Conservation (phyloP, 768 basidiomycete genomes). For the Candolleomyces efflorescens region DNA sequence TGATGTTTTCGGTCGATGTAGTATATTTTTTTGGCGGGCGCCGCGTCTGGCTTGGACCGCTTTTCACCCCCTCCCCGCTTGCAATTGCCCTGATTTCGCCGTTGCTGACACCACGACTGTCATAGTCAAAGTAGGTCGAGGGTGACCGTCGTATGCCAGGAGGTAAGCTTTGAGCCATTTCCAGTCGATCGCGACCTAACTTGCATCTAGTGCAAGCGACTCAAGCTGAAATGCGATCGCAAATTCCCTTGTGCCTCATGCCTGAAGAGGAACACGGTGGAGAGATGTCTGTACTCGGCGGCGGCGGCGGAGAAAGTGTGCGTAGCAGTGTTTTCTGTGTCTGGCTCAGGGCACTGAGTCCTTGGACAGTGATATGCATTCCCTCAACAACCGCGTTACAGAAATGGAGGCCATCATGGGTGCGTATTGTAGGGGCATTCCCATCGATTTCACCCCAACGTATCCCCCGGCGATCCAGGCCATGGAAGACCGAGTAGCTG, state of each 20-base stretch:
- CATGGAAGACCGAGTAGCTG: background rate
- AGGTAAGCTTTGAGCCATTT: conserved; percentile 7
- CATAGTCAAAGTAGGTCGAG: conserved; percentile 11
- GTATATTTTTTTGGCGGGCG: too few relatives aligned
- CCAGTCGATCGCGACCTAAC: conserved; percentile 5
- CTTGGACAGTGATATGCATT: conserved; percentile 64
- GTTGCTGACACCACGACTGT: background rate
- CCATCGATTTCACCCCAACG: conserved; percentile 32
- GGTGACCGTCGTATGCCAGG: conserved; percentile 18
- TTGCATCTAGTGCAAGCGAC: conserved; percentile 69
- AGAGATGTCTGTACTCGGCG: conserved; percentile 71
- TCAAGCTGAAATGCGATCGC: conserved; percentile 84
- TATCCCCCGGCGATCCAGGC: conserved; percentile 23
- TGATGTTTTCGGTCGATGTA: too few relatives aligned
- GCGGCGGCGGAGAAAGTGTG: conserved; percentile 86
- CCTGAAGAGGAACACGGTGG: conserved; percentile 71
- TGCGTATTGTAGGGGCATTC: conserved; percentile 39
- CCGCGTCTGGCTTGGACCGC: background rate
- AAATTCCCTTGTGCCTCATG: conserved; percentile 75
- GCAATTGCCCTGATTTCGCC: background rate
- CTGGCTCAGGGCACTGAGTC: background rate
- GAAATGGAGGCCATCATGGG: conserved; percentile 61
- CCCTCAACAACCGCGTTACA: conserved; percentile 75
- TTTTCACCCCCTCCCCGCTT: background rate
- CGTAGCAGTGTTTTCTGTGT: conserved; percentile 21